Conservation (phyloP, 768 basidiomycete species). For the Amylocystis lapponica region DNA sequence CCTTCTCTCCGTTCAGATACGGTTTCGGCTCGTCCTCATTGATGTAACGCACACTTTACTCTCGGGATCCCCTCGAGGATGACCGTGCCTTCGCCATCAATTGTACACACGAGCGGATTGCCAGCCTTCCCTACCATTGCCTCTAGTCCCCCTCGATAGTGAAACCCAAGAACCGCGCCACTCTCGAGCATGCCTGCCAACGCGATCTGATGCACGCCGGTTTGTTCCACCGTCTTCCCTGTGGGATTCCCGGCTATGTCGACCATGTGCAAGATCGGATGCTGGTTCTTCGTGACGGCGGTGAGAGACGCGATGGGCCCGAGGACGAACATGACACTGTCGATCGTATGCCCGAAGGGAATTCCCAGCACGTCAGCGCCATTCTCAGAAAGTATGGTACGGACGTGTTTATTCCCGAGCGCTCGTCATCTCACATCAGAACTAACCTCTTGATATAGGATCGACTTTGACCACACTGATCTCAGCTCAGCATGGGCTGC, state of each 20-base stretch:
- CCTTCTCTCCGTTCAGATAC: constrained; percentile 27
- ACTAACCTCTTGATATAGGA: too few relatives aligned
- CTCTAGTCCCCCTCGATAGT: constrained; percentile 20
- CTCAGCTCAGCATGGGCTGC: too few relatives aligned
- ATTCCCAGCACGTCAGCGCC: constrained; percentile 25
- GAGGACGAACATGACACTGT: constrained; percentile 24
- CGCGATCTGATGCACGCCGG: constrained; percentile 23
- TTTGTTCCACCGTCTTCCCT: constrained; percentile 16
- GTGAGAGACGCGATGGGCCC: constrained; percentile 27
- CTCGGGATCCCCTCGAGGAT: too few relatives aligned
- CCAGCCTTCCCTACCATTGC: constrained; percentile 18
- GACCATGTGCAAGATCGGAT: constrained; percentile 22
- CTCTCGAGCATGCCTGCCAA: constrained; percentile 25
- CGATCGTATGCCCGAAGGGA: constrained; percentile 25
- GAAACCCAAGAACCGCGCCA: constrained; percentile 26
- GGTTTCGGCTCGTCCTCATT: constrained; percentile 21
- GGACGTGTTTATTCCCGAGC: too few relatives aligned
- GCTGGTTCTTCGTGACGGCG: constrained; percentile 21
- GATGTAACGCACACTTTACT: constrained; percentile 8
- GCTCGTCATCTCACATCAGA: too few relatives aligned
- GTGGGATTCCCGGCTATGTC: constrained; percentile 22
- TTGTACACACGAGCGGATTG: constrained; percentile 24
- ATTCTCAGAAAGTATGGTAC: too few relatives aligned
- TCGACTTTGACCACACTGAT: too few relatives aligned
- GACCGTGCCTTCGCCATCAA: constrained; percentile 33